Percentiles rank a stretch among this genome's conserved stretches.
Evolutionary conservation across 306 rosid species (phyloP).

Genomic region (Medicago truncatula): DNA sequence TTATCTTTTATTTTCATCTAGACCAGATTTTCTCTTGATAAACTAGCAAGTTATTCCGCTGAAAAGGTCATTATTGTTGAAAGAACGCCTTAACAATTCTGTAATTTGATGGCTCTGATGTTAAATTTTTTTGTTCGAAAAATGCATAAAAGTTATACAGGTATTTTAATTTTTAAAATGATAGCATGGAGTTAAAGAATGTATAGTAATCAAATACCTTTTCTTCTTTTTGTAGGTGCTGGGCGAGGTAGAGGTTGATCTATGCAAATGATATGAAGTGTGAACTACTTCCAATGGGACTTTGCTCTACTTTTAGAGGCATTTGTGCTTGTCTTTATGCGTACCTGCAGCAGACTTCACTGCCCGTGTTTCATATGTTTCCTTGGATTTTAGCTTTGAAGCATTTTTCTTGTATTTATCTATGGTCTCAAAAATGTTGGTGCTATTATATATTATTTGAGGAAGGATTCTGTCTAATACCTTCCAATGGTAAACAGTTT

Average conservation of each 20-base stretch:
- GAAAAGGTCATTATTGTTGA: background rate
- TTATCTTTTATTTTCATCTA: conserved; percentile 20
- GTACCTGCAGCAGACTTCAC: conserved; percentile 26
- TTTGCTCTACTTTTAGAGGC: conserved; percentile 38
- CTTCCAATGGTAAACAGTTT: conserved; percentile 1
- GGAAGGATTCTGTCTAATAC: conserved; percentile 14
- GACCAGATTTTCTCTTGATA: conserved; percentile 1
- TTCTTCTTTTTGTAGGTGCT: conserved; percentile 48
- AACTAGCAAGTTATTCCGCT: background rate
- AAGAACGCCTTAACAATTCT: background rate
- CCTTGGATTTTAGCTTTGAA: conserved; percentile 31
- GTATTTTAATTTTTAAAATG: background rate
- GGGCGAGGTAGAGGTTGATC: conserved; percentile 75
- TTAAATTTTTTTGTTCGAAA: conserved; percentile 4
- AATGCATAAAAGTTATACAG: background rate
- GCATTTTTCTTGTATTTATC: conserved; percentile 27
- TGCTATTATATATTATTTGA: conserved; percentile 27
- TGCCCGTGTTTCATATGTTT: conserved; percentile 38
- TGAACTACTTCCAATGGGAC: conserved; percentile 35
- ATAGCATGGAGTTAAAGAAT: background rate
- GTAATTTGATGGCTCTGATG: background rate
- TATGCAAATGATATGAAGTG: conserved; percentile 21
- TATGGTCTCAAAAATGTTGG: conserved; percentile 21
- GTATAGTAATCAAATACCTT: conserved; percentile 14
- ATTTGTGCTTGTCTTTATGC: conserved; percentile 22